These are phyloP conservation scores for Paecilomyces dactylethromorphus DNA, from an alignment of 2,329 filamentous ascomycete species.

Conservation along the genomic window DNA sequence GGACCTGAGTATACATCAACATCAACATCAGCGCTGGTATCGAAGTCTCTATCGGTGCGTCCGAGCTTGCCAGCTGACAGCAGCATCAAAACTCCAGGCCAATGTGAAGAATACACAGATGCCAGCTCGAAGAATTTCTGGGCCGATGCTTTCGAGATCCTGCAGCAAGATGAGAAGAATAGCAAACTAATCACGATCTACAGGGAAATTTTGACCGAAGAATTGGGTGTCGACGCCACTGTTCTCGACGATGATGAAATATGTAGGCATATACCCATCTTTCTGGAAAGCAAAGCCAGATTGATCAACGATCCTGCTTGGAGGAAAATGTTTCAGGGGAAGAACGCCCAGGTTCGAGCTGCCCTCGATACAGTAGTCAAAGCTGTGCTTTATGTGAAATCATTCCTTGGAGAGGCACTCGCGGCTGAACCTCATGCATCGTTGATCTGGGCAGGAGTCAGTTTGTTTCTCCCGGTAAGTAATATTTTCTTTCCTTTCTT, in stretches of 20 bases:
- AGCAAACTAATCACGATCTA: neutral
- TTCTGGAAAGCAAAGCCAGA: neutral
- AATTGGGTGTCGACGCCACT: neutral
- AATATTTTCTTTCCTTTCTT: neutral
- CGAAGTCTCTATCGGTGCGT: neutral
- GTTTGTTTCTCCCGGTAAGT: conserved; percentile 3
- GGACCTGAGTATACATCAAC: neutral
- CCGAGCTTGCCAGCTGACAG: neutral
- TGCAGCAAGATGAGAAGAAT: neutral
- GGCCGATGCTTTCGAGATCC: neutral
- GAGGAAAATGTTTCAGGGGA: neutral
- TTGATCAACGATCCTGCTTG: neutral
- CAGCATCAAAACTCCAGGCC: neutral
- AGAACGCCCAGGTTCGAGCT: neutral
- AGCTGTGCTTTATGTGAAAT: neutral
- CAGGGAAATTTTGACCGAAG: neutral
- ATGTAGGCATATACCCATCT: neutral
- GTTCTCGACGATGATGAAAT: neutral
- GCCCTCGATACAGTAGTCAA: neutral
- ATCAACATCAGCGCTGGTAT: neutral
- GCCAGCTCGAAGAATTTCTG: neutral
- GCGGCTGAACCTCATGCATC: conserved; percentile 3
- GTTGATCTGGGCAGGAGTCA: conserved; percentile 6
- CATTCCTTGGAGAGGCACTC: neutral
- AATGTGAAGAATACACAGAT: neutral